Evolutionary conservation across 352 stramenopile genomes (phyloP).

Genomic region (Aphanomyces stellatus): DNA sequence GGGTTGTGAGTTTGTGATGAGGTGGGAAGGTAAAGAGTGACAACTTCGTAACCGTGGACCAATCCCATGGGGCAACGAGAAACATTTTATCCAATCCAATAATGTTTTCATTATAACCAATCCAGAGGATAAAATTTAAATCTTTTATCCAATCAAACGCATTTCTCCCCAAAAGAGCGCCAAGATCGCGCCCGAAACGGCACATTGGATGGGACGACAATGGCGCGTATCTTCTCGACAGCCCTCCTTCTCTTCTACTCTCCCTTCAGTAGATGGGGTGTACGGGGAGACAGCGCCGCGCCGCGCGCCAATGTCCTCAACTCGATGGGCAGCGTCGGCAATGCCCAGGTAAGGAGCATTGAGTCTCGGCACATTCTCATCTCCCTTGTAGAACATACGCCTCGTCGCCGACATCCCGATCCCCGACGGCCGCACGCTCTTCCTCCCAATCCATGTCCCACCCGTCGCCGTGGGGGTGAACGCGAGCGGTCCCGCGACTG

Average conservation of each 20-base stretch:
- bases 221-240: background rate
- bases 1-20: background rate
- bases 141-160: conserved; percentile 1
- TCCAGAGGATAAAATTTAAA: too few relatives aligned
- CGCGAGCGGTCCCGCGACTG: conserved; percentile 45
- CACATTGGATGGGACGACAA: background rate
- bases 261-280: too few relatives aligned
- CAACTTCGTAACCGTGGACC: background rate
- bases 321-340: conserved; percentile 7
- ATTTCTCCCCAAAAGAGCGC: background rate
- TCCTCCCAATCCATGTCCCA: conserved; percentile 55
- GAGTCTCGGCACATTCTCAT: too few relatives aligned
- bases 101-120: too few relatives aligned
- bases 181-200: background rate
- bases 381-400: conserved; percentile 36
- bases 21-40: background rate
- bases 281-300: background rate
- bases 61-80: too few relatives aligned
- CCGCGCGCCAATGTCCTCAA: conserved; percentile 5
- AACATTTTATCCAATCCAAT: too few relatives aligned
- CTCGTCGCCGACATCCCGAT: conserved; percentile 66
- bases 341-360: background rate
- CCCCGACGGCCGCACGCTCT: conserved; percentile 54
- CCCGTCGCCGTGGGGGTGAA: conserved; percentile 41
- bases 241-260: too few relatives aligned